These are phyloP conservation scores for Diaporthe sp. DNA, from an alignment of 2,329 filamentous ascomycete species.

Conservation along the genomic window DNA sequence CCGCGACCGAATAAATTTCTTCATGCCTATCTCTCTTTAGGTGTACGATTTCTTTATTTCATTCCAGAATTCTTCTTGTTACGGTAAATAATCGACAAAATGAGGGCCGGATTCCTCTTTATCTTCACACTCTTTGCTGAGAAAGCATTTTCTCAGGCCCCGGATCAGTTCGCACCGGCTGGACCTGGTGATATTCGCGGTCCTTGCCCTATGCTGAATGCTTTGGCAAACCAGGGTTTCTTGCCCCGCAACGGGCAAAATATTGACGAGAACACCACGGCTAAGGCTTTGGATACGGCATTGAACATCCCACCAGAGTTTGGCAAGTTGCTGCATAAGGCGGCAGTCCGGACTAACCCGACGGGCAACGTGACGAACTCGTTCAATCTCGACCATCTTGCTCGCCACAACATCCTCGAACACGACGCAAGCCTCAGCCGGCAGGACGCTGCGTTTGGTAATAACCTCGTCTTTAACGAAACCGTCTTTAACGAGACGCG, in stretches of 20 bases:
- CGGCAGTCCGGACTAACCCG: conserved; percentile 58
- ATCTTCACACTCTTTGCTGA: background rate
- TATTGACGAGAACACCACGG: conserved; percentile 55
- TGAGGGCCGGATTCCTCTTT: conserved; percentile 15
- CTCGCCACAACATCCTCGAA: conserved; percentile 61
- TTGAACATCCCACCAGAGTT: conserved; percentile 60
- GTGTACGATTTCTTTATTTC: background rate
- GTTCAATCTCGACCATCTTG: conserved; percentile 58
- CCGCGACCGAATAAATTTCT: too few relatives aligned
- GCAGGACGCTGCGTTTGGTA: conserved; percentile 63
- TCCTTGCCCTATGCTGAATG: conserved; percentile 66
- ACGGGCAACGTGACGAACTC: conserved; percentile 57
- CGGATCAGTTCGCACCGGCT: conserved; percentile 19
- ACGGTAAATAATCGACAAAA: background rate
- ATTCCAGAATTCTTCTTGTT: background rate
- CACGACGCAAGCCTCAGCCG: conserved; percentile 60
- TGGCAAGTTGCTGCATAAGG: conserved; percentile 56
- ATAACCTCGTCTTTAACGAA: conserved; percentile 66
- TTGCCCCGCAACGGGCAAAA: conserved; percentile 61
- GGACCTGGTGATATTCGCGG: conserved; percentile 48
- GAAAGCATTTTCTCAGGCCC: conserved; percentile 27
- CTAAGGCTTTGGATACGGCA: conserved; percentile 55
- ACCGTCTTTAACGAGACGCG: conserved; percentile 62
- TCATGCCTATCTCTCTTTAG: background rate
- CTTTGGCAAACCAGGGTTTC: conserved; percentile 65